Evolutionary conservation across 192 early-diverging fungal genomes (phyloP), one percentile per base, ranked within the genome.

Genomic region (Coemansia sp.): DNA sequence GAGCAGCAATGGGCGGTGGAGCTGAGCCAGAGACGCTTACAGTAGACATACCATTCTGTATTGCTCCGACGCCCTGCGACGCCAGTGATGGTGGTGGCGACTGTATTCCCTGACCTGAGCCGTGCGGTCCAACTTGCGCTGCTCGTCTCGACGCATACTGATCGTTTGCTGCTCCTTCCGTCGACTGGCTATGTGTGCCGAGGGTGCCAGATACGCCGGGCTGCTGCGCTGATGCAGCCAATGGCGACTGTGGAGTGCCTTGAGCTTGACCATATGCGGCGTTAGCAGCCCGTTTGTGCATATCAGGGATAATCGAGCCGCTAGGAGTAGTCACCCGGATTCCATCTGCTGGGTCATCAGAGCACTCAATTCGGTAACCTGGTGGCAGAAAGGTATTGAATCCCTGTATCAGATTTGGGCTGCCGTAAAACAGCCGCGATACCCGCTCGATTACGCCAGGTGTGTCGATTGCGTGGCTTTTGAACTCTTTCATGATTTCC

Each of bases 401-500:
- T 20, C 97, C 97, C 55, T 89, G 92, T 35, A 99, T 97, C 49
- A 99, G 82, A 30, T 82, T 72, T 21, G 95, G 93, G 58, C 95
- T 92, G 42, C 91, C 92, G 40, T 91, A 85, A 70, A 99, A 99
- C 40, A 99, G 81, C n/a, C 82, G 89, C 39, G 97, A 98, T 7
- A 99, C 97, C 34, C 97, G 92, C 21, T 93, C 88, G 78, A 99
- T 99, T 7, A 99, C 97, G 26, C 93, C 95, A 1, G 96, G 95
- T 2, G 97, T 99, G 66, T 97, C 95, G 61, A 99, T 95, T 4
- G 79, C 85, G 72, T 97, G 94, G 67, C 92, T 92, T 79, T 98
- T 98, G 71, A 99, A 99, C 73, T 99, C 97, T 84, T 97, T 97
- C 97, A 99, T 99, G 37, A 98, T 98, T 74, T 97, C 96, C 72